These are phyloP conservation scores for Geosmithia flava DNA, from an alignment of 2,329 filamentous ascomycete species.

Conservation along the genomic window DNA sequence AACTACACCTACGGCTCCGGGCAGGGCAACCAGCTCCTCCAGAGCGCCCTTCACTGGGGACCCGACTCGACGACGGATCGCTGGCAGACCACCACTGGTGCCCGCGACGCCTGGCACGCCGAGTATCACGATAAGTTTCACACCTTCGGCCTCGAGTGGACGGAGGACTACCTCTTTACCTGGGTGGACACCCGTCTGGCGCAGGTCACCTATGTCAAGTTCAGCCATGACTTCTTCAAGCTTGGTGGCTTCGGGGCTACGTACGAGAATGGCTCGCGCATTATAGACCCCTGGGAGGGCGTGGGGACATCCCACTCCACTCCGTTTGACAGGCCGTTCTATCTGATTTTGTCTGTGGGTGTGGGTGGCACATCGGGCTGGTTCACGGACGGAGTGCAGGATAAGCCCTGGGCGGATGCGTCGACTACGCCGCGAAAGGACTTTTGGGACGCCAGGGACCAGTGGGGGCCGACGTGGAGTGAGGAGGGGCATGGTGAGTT, in stretches of 20 bases:
- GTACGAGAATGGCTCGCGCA: slow-evolving; percentile 25
- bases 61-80: slow-evolving; percentile 9
- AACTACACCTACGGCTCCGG: slow-evolving; percentile 22
- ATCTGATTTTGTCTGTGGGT: slow-evolving; percentile 37
- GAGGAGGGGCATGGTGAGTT: slow-evolving; percentile 26
- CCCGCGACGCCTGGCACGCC: slow-evolving; percentile 18
- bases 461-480: slow-evolving; percentile 36
- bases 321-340: slow-evolving; percentile 39
- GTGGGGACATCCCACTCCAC: slow-evolving; percentile 25
- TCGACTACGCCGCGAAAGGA: slow-evolving; percentile 22
- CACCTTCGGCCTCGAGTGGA: slow-evolving; percentile 42
- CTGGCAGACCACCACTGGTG: slow-evolving; percentile 20
- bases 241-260: slow-evolving; percentile 26
- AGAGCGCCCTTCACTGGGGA: slow-evolving; percentile 35
- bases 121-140: slow-evolving; percentile 30
- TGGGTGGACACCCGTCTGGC: slow-evolving; percentile 33
- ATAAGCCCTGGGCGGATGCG: slow-evolving; percentile 33
- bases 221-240: slow-evolving; percentile 23
- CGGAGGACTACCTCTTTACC: slow-evolving; percentile 37
- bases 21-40: slow-evolving; percentile 25
- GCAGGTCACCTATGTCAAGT: slow-evolving; percentile 24
- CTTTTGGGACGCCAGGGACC: slow-evolving; percentile 25
- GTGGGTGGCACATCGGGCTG: slow-evolving; percentile 35
- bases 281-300: slow-evolving; percentile 31
- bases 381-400: slow-evolving; percentile 29